These are phyloP conservation scores for Aspergillus saccharolyticus DNA, from an alignment of 495 filamentous ascomycete genomes.

Conservation along the genomic window DNA sequence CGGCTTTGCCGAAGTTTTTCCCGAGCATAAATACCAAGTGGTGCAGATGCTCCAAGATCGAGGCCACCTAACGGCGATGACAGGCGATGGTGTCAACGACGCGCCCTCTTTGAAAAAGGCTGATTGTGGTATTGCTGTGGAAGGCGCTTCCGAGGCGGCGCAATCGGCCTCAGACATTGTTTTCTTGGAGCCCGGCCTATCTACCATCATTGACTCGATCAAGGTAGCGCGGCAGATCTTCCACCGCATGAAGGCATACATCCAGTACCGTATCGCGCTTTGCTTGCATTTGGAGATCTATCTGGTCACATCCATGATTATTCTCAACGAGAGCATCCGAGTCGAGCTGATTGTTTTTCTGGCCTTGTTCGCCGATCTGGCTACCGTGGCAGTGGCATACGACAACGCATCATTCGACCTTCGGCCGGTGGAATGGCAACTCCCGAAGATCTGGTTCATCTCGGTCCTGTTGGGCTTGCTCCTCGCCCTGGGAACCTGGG, in stretches of 20 bases:
- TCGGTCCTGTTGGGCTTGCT: slow-evolving; percentile 58
- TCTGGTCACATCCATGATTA: slow-evolving; percentile 67
- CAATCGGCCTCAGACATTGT: slow-evolving; percentile 72
- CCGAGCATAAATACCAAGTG: slow-evolving; percentile 97
- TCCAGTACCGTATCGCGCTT: slow-evolving; percentile 72
- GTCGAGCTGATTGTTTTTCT: slow-evolving; percentile 67
- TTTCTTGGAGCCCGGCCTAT: slow-evolving; percentile 69
- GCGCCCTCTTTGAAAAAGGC: slow-evolving; percentile 95
- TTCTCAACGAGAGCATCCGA: slow-evolving; percentile 65
- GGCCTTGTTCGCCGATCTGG: slow-evolving; percentile 68
- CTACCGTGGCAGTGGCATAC: slow-evolving; percentile 69
- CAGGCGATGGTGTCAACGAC: slow-evolving; percentile 97
- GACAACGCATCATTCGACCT: slow-evolving; percentile 67
- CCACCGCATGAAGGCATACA: slow-evolving; percentile 76
- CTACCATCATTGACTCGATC: slow-evolving; percentile 68
- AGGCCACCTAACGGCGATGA: slow-evolving; percentile 96
- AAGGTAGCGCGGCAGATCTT: slow-evolving; percentile 73
- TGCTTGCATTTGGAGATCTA: slow-evolving; percentile 72
- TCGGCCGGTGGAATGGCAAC: slow-evolving; percentile 69
- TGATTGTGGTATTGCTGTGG: slow-evolving; percentile 69
- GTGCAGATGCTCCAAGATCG: slow-evolving; percentile 95
- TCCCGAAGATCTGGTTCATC: slow-evolving; percentile 74
- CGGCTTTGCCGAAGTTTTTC: slow-evolving; percentile 84
- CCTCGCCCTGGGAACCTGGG: slow-evolving; percentile 64
- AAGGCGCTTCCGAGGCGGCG: slow-evolving; percentile 68